phyloP scores from a whole-genome alignment of 768 basidiomycete genomes.

The Cystoderma amianthinum region DNA sequence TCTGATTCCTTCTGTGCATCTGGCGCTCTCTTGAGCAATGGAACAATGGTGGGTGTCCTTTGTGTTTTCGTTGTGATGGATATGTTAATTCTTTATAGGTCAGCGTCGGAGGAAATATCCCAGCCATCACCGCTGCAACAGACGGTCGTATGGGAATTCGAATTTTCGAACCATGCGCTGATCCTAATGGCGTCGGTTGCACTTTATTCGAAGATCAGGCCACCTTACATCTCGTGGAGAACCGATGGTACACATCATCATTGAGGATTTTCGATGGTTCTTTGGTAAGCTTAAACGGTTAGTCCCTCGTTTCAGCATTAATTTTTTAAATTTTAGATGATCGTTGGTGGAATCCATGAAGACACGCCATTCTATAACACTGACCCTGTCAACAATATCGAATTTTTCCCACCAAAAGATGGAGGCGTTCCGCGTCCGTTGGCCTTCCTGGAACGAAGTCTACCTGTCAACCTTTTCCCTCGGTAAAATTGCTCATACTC shows the following conservation, averaged over 20 bases:
- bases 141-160: slow-evolving; percentile 29
- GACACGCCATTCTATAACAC: slow-evolving; percentile 55
- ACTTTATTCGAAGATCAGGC: slow-evolving; percentile 27
- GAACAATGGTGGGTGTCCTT: slow-evolving; percentile 23
- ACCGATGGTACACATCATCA: slow-evolving; percentile 35
- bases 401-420: slow-evolving; percentile 34
- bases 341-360: slow-evolving; percentile 20
- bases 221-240: slow-evolving; percentile 23
- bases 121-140: slow-evolving; percentile 16
- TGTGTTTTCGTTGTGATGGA: slow-evolving; percentile 4
- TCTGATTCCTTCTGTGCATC: slow-evolving; percentile 37
- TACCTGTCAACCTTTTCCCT: slow-evolving; percentile 20
- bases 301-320: neutral
- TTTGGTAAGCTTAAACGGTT: slow-evolving; percentile 11
- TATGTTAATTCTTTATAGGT: slow-evolving; percentile 9
- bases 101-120: slow-evolving; percentile 22
- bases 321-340: no score
- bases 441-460: slow-evolving; percentile 17
- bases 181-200: slow-evolving; percentile 20
- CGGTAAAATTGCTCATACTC: slow-evolving; percentile 14
- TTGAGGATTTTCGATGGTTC: slow-evolving; percentile 24
- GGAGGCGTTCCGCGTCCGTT: slow-evolving; percentile 21
- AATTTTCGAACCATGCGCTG: slow-evolving; percentile 29
- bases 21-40: slow-evolving; percentile 32
- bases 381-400: slow-evolving; percentile 39